These are phyloP conservation scores for Phytophthora brassicae DNA, from an alignment of 352 stramenopile genomes.

Conservation along the genomic window DNA sequence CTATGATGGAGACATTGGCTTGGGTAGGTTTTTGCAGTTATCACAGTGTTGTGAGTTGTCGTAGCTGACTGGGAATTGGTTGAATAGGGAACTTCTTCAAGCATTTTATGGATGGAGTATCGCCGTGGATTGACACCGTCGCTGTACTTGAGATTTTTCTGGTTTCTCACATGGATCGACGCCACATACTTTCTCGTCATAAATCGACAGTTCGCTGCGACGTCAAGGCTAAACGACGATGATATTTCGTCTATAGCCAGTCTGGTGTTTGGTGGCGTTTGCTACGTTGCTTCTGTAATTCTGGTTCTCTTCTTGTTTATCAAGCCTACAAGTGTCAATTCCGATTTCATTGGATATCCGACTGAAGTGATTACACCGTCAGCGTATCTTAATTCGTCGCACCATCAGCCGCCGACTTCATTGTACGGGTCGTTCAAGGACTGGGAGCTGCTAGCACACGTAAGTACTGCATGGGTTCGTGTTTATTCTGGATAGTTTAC, in stretches of 20 bases:
- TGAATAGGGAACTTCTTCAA: conserved; percentile 43
- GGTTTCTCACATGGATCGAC: conserved; percentile 59
- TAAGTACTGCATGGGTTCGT: conserved; percentile 3
- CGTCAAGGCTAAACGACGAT: not conserved
- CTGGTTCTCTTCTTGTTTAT: conserved; percentile 58
- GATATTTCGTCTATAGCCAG: conserved; percentile 13
- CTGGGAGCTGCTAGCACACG: conserved; percentile 29
- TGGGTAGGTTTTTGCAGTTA: conserved; percentile 41
- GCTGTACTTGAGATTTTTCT: conserved; percentile 57
- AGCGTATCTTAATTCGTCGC: conserved; percentile 54
- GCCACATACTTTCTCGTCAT: conserved; percentile 47
- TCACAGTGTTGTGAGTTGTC: not conserved
- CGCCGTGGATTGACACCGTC: conserved; percentile 60
- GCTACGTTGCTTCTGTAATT: conserved; percentile 44
- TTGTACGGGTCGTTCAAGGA: conserved; percentile 66
- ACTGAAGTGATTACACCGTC: conserved; percentile 55
- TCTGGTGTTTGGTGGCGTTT: conserved; percentile 34
- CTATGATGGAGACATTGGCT: conserved; percentile 56
- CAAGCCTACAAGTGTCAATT: conserved; percentile 47
- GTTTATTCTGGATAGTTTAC: not conserved
- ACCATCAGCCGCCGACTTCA: conserved; percentile 39
- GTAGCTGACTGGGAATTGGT: not conserved
- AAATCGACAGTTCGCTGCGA: conserved; percentile 27
- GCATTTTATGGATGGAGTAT: conserved; percentile 80
- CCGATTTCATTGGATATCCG: conserved; percentile 50